These are phyloP conservation scores for Saccharum officinarum DNA, from an alignment of 176 grass and related monocot species.

Conservation along the genomic window DNA sequence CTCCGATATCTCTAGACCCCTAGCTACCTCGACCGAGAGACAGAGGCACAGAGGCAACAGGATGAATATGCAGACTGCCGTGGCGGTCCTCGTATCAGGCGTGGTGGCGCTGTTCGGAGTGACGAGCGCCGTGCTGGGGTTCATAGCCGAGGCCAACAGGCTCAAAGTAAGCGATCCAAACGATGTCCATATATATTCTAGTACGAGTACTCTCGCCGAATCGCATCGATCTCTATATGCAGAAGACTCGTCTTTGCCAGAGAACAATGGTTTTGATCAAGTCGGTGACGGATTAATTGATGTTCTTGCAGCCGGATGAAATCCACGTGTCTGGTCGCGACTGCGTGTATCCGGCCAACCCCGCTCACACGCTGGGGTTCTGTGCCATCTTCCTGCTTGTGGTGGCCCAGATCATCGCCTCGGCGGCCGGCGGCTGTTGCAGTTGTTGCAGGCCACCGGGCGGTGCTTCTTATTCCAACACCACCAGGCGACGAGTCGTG, in stretches of 20 bases:
- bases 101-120: constrained; percentile 18
- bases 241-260: neutral
- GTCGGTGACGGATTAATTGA: neutral
- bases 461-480: neutral
- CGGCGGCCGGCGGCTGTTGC: neutral
- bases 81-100: neutral
- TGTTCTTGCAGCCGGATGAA: neutral
- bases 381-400: neutral
- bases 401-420: neutral
- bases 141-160: constrained; percentile 29
- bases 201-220: too few species aligned
- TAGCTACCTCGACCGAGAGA: too few species aligned
- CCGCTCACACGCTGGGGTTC: neutral
- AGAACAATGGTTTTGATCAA: neutral
- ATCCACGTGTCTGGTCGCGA: neutral
- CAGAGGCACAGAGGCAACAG: neutral
- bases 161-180: constrained; percentile 29
- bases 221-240: too few species aligned
- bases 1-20: neutral
- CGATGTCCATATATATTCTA: too few species aligned
- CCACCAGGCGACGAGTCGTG: neutral
- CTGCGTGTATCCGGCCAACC: constrained; percentile 22
- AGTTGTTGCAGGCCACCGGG: neutral
- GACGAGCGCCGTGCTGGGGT: constrained; percentile 31
- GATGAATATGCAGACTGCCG: neutral